Evolutionary conservation across 768 basidiomycete species (phyloP).

Genomic region (Nevesoporus exiguus): DNA sequence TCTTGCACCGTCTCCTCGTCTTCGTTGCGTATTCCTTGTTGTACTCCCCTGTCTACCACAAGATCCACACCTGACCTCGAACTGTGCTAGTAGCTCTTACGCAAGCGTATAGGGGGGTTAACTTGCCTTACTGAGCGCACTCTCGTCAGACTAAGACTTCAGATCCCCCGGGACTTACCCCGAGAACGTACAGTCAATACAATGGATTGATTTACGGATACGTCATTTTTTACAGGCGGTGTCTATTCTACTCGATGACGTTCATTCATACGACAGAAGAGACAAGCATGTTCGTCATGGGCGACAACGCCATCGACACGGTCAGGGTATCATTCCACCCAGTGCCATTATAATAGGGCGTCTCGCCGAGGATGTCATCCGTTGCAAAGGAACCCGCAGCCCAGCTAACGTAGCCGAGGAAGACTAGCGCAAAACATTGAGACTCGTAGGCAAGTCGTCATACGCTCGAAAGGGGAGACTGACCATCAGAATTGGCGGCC

Average conservation of each 20-base stretch:
- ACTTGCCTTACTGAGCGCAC: too few relatives aligned
- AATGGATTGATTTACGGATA: too few relatives aligned
- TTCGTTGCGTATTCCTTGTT: too few relatives aligned
- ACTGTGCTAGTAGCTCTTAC: too few relatives aligned
- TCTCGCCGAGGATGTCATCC: slow-evolving; percentile 34
- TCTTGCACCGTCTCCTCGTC: too few relatives aligned
- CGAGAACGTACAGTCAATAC: too few relatives aligned
- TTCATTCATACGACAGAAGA: neutral
- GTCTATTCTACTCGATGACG: neutral
- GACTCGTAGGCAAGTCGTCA: neutral
- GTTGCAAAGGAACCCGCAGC: slow-evolving; percentile 53
- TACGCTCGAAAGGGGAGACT: slow-evolving; percentile 1
- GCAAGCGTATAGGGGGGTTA: too few relatives aligned
- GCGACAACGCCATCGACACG: slow-evolving; percentile 34
- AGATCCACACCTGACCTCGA: too few relatives aligned
- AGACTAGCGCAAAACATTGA: slow-evolving; percentile 29
- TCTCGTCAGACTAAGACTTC: too few relatives aligned
- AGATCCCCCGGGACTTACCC: too few relatives aligned
- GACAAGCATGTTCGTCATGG: neutral
- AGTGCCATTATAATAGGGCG: slow-evolving; percentile 28
- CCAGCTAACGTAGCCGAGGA: slow-evolving; percentile 57
- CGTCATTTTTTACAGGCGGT: too few relatives aligned
- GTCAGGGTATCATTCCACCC: slow-evolving; percentile 36
- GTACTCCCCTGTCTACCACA: too few relatives aligned
- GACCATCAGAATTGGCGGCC: slow-evolving; percentile 47